A percentile compares a stretch with the other conserved stretches of the same genome.
Conservation (phyloP, 345 rosid genomes). For the Bruguiera sexangula region DNA sequence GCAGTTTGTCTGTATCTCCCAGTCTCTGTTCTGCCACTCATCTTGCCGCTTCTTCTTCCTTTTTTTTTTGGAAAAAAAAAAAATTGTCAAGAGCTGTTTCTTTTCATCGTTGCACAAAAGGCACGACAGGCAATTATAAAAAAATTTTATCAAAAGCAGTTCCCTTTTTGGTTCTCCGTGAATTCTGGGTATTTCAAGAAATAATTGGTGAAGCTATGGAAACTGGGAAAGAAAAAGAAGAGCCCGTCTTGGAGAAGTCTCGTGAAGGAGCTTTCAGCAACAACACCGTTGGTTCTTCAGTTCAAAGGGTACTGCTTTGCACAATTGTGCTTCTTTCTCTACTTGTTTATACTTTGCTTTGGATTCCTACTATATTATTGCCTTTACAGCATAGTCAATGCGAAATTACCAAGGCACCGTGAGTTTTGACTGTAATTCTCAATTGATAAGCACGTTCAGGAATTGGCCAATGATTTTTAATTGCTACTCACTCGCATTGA, state of each 20-base stretch:
- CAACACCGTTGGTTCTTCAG: slow-evolving; percentile 24
- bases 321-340: background rate
- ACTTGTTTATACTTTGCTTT: background rate
- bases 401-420: no score
- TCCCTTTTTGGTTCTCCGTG: background rate
- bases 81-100: no score
- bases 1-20: background rate
- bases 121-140: background rate
- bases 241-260: slow-evolving; percentile 8
- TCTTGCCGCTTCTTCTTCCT: background rate
- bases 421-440: no score
- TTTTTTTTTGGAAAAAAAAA: background rate
- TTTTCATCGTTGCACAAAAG: background rate
- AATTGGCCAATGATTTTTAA: no score
- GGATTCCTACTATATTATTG: background rate
- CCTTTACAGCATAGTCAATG: no score
- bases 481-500: no score
- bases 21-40: background rate
- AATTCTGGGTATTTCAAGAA: slow-evolving; percentile 10
- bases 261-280: slow-evolving; percentile 15
- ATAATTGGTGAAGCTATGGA: slow-evolving; percentile 30
- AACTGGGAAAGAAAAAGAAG: slow-evolving; percentile 17
- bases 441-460: no score
- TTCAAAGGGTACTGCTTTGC: slow-evolving; percentile 26
- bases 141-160: no score